Evolutionary conservation across 768 basidiomycete species (phyloP), one percentile per base, ranked within the genome.

Genomic region (Pulveroboletus sp.): DNA sequence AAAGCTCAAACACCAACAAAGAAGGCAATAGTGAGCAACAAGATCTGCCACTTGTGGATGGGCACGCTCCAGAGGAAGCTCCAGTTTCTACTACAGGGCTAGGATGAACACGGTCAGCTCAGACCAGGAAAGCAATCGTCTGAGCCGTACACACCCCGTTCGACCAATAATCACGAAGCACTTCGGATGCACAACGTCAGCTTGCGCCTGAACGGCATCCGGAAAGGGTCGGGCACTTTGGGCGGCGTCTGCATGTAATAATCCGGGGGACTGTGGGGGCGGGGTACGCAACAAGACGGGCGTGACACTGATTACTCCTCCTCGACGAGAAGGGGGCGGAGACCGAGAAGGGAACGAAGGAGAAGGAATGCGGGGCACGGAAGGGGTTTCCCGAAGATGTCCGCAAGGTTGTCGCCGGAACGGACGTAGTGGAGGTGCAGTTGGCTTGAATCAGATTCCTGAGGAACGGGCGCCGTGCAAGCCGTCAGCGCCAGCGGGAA

Each of bases 81-180:
- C 93, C 93, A 96, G 68, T 95, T 95, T 57, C 93, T 86, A 50
- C 93, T 93, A 60, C 91, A 93, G 11, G 88, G 90, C 85, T 89
- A 54, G 19, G 51, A 26, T 11, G 23, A 57, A 50, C 26, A 34
- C 35, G 24, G 39, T 58, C 46, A 59, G 64, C 40, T 9, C 32
- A 35, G 47, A 10, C 35, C 34, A 26, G 13, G 7, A 42, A 16
- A 50, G 38, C 31, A 24, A 49, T n/a, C 24, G 16, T 22, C 6
- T n/a, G n/a, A n/a, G 5, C 3, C 5, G 27, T 6, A 78, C 85
- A 42, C 67, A 90, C 88, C 31, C 87, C 88, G 53, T 89, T 91
- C 51, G 92, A 68, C 91, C 91, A 91, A 66, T 92, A 92, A 59
- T 93, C 87, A n/a, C 93, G 84, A 45, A 96, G 75, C 37, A 96